phyloP scores from a whole-genome alignment of 345 rosid genomes.

The Syzygium jambos region DNA sequence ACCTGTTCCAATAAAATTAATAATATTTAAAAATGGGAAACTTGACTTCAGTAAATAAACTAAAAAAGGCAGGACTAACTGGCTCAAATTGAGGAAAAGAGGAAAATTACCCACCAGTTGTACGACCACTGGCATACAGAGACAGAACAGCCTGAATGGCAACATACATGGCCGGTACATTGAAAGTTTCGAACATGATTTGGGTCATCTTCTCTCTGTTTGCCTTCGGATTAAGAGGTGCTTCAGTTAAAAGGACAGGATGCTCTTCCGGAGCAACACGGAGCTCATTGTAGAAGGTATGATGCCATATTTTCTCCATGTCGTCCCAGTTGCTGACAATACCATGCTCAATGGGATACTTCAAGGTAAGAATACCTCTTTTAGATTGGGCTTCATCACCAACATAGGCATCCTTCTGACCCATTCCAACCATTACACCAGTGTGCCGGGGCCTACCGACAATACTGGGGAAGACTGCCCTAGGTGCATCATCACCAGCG shows the following conservation, averaged over 20 bases:
- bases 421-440: slow-evolving; percentile 73
- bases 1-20: slow-evolving; percentile 14
- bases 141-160: slow-evolving; percentile 52
- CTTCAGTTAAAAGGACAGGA: slow-evolving; percentile 49
- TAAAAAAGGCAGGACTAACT: background rate
- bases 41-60: background rate
- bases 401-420: slow-evolving; percentile 60
- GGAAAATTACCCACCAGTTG: slow-evolving; percentile 20
- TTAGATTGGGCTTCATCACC: slow-evolving; percentile 68
- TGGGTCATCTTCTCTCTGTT: slow-evolving; percentile 64
- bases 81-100: background rate
- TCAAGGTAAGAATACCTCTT: slow-evolving; percentile 63
- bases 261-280: slow-evolving; percentile 59
- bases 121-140: slow-evolving; percentile 50
- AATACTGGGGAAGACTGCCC: slow-evolving; percentile 58
- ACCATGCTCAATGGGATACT: slow-evolving; percentile 61
- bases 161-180: slow-evolving; percentile 57
- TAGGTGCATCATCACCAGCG: slow-evolving; percentile 55
- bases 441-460: slow-evolving; percentile 60
- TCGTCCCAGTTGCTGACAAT: slow-evolving; percentile 72
- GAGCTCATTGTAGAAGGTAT: slow-evolving; percentile 60
- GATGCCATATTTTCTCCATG: slow-evolving; percentile 72
- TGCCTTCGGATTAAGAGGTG: slow-evolving; percentile 52
- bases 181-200: slow-evolving; percentile 60
- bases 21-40: background rate